Evolutionary conservation across 192 early-diverging fungal genomes (phyloP), one percentile per base, ranked within the genome.

Genomic region (Coemansia sp.): DNA sequence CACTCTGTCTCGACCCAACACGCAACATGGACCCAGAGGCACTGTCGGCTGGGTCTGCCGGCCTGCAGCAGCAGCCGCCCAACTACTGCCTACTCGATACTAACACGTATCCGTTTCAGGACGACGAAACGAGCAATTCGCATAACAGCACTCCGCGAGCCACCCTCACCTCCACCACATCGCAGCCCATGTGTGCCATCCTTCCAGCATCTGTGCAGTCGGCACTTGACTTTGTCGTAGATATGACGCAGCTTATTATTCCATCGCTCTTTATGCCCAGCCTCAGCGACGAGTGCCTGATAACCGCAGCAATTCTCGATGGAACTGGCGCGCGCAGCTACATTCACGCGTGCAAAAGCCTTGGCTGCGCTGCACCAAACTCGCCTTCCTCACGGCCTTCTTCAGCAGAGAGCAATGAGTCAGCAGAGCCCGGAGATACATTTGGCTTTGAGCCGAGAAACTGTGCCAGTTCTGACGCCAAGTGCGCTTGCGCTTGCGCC

Each of bases 251-350:
- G 46, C 50, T 73, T 3, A 44, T 60, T 5, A 61, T 73, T 58
- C 76, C 76, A 8, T 62, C 70, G 56, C 71, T 80, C 15, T 80
- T 73, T 48, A 65, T 69, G 70, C 56, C 70, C n/a, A 53, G 59
- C 19, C 12, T 65, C 15, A 59, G 56, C 41, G 56, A 52, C 41
- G 62, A 46, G 8, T 68, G 72, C 43, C 36, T 38, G 11, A 37
- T 74, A 35, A 38, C 56, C 11, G 46, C 44, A 3, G 19, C 53
- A 3, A n/a, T 69, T 9, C 44, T 53, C 46, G 46, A 29, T 29
- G 46, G 46, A 50, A 50, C 46, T n/a, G 26, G 46, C 26, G 46
- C 46, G 24, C 46, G 46, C 26, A 29, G 46, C 26, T 50, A 50
- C 26, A 27, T 50, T 29, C 46, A 50, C 14, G 46, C 46, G 12